Conservation (phyloP, 805 yeast genomes). For the Candida silvatica region DNA sequence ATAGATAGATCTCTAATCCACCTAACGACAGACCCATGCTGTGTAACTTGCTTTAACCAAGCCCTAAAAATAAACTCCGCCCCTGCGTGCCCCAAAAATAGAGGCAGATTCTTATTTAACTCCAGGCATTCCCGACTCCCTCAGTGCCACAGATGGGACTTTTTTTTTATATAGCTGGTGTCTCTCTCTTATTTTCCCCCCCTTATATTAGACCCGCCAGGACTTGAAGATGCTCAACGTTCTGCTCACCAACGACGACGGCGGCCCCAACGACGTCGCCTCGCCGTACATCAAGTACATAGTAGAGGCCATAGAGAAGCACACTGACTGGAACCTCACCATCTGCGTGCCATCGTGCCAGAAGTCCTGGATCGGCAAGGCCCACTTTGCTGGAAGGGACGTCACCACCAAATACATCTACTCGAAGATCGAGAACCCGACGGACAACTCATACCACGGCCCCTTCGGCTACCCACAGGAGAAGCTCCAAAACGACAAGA, state of each 20-base stretch:
- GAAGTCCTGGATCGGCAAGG: constrained; percentile 96
- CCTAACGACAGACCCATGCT: too few species aligned
- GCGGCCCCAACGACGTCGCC: constrained; percentile 71
- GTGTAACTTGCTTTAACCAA: too few species aligned
- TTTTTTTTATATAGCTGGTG: not conserved
- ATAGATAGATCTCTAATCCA: too few species aligned
- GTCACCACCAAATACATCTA: constrained; percentile 58
- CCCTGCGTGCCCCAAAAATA: too few species aligned
- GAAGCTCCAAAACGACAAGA: constrained; percentile 27
- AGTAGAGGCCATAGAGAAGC: constrained; percentile 53
- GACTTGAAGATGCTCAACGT: constrained; percentile 12
- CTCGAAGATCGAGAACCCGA: constrained; percentile 34
- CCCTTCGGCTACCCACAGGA: constrained; percentile 51
- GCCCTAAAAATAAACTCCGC: too few species aligned
- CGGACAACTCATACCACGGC: constrained; percentile 52
- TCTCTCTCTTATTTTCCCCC: not conserved
- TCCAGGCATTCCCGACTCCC: too few species aligned
- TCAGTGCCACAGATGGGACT: too few species aligned
- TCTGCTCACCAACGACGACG: constrained; percentile 84
- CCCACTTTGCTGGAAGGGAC: constrained; percentile 79
- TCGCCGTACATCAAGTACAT: constrained; percentile 84
- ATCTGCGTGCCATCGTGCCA: constrained; percentile 81
- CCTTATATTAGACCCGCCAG: not conserved
- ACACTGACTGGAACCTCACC: constrained; percentile 79
- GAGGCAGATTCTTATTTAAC: too few species aligned